These are phyloP conservation scores for Anthracocystis walkeri DNA, from an alignment of 1,284 basidiomycete genomes.

Conservation along the genomic window DNA sequence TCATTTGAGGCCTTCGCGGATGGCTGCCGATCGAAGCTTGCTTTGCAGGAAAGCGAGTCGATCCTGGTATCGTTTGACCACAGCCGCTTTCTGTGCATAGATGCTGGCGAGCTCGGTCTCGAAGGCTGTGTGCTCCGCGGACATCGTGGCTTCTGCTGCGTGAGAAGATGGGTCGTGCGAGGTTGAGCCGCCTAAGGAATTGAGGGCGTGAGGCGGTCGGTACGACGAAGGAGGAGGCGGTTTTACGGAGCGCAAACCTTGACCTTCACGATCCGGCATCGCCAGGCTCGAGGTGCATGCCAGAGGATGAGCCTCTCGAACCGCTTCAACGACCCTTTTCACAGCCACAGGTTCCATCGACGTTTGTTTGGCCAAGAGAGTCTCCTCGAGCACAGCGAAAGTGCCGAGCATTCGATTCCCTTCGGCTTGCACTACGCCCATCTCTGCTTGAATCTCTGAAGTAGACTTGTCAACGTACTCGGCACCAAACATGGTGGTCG, in stretches of 20 bases:
- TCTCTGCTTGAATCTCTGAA: conserved; percentile 60
- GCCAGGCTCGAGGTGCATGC: conserved; percentile 14
- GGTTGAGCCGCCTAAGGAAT: not conserved
- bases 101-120: conserved; percentile 41
- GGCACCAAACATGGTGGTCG: conserved; percentile 42
- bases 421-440: conserved; percentile 54
- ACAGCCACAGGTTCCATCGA: conserved; percentile 17
- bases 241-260: not conserved
- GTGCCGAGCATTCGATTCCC: conserved; percentile 53
- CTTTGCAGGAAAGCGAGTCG: conserved; percentile 54
- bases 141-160: not conserved
- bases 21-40: conserved; percentile 52
- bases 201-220: not conserved
- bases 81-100: conserved; percentile 33
- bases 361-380: conserved; percentile 35
- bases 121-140: conserved; percentile 23
- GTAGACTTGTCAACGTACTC: conserved; percentile 49
- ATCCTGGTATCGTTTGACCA: conserved; percentile 55
- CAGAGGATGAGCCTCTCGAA: conserved; percentile 12
- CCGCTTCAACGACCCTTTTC: conserved; percentile 9
- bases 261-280: not conserved
- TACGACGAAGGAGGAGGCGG: conserved; percentile 37
- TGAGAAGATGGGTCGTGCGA: not conserved
- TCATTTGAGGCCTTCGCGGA: conserved; percentile 56
- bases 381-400: conserved; percentile 47